Conservation (phyloP, 495 filamentous ascomycete species). For the Cairneyella variabilis region DNA sequence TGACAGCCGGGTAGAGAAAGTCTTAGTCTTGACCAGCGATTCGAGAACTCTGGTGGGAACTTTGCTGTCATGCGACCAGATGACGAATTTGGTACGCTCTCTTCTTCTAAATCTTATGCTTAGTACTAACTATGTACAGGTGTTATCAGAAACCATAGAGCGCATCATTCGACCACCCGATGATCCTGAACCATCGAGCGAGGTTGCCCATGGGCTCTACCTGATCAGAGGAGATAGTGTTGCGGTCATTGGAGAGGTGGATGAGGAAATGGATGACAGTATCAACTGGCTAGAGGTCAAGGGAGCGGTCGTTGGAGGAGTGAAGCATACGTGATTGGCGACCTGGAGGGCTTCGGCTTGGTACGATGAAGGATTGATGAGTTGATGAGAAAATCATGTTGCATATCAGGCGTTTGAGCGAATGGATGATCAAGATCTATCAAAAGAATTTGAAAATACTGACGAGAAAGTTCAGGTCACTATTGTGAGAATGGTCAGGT, state of each 20-base stretch:
- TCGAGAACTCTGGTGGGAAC: conserved; percentile 83
- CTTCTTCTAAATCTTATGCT: neutral
- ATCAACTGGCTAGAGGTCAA: conserved; percentile 91
- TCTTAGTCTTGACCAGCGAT: conserved; percentile 87
- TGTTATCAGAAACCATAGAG: conserved; percentile 80
- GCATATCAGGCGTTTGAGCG: conserved; percentile 24
- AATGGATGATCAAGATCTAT: too few species aligned
- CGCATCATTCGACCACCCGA: conserved; percentile 83
- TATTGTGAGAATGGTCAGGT: too few species aligned
- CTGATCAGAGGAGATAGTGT: conserved; percentile 94
- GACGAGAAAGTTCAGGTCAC: too few species aligned
- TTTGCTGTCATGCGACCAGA: conserved; percentile 83
- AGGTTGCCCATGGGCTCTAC: conserved; percentile 84
- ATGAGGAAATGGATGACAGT: conserved; percentile 78
- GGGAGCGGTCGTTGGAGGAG: conserved; percentile 66
- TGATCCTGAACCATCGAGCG: conserved; percentile 73
- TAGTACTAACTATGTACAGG: conserved; percentile 31
- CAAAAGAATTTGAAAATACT: too few species aligned
- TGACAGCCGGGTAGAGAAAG: conserved; percentile 63
- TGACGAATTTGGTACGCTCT: conserved; percentile 72
- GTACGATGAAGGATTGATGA: neutral
- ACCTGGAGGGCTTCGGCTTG: neutral
- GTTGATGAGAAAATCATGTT: conserved; percentile 6
- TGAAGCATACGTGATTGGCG: conserved; percentile 26
- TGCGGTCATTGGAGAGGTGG: conserved; percentile 82